Evolutionary conservation across 2,329 filamentous ascomycete genomes (phyloP), one percentile per base, ranked within the genome.

Genomic region (Colletotrichum sansevieriae): DNA sequence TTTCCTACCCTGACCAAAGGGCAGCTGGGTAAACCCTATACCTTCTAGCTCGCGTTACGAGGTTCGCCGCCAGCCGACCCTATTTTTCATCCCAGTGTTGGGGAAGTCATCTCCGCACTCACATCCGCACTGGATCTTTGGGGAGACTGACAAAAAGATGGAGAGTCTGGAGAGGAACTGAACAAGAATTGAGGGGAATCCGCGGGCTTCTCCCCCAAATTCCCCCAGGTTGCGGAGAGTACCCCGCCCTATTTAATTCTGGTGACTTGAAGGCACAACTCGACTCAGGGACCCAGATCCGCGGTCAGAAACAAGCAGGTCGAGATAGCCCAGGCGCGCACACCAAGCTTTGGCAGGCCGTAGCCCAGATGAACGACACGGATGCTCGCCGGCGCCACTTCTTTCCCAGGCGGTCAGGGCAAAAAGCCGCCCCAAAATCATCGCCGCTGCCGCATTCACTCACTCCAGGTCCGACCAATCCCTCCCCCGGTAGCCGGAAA

Each of bases 21-120:
- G 56, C 33, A 15, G 12, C 55, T 60, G 46, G 44, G 54, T 44
- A 2, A 65, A n/a, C 63, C 63, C 22, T 65, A 54, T 44, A 9
- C 2, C 18, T 2, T 39, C 41, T 25, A 20, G 33, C 20, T 22
- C 41, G 8, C n/a, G n/a, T 46, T 41, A 37, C 29, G 56, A 54
- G 46, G 20, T 9, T 46, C 18, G 18, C n/a, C 15, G 13, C 6
- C 20, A 39, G 55, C 37, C 39, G 4, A 55, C 2, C 63, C 15
- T 39, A 15, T 49, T 13, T 39, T 18, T n/a, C 10, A 13, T 18
- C 39, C 15, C 25, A 12, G 13, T 60, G 60, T 67, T 63, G 64
- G 64, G 58, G 58, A 51, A 67, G 43, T 63, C 64, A 63, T 63
- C 64, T 67, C 64, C 64, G 64, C 64, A 67, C 44, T 20, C 56